Percentiles rank a stretch among this genome's conserved stretches.
Conservation (phyloP, 78 protist species). For the Protostelium mycophagum region DNA sequence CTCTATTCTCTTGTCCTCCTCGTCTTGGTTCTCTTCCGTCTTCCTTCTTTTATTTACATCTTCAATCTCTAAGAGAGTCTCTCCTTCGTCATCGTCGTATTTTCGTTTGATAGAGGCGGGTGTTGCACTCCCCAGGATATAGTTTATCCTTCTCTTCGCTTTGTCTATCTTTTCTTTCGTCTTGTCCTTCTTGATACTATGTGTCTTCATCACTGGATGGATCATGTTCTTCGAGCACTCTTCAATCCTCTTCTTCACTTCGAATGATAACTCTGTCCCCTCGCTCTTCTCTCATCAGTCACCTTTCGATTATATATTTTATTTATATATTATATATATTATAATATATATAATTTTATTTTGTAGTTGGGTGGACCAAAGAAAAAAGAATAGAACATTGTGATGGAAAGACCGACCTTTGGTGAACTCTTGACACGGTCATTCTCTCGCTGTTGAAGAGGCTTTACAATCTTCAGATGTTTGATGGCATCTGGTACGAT, state of each 20-base stretch:
- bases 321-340: too few relatives aligned
- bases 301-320: background rate
- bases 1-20: background rate
- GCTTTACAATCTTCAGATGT: background rate
- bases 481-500: background rate
- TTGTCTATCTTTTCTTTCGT: background rate
- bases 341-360: too few relatives aligned
- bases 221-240: background rate
- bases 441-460: too few relatives aligned
- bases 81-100: background rate
- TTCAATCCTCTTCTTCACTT: background rate
- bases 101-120: background rate
- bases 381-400: too few relatives aligned
- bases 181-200: background rate
- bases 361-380: too few relatives aligned
- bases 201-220: background rate
- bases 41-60: background rate
- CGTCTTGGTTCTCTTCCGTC: background rate
- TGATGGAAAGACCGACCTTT: too few relatives aligned
- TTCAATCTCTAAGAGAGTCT: background rate
- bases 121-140: background rate
- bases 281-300: background rate
- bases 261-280: too few relatives aligned
- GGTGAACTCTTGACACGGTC: too few relatives aligned
- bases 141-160: background rate